Base-by-base conservation (phyloP, 176 grass and related monocot genomes). In the Neostapfia colusana region DNA sequence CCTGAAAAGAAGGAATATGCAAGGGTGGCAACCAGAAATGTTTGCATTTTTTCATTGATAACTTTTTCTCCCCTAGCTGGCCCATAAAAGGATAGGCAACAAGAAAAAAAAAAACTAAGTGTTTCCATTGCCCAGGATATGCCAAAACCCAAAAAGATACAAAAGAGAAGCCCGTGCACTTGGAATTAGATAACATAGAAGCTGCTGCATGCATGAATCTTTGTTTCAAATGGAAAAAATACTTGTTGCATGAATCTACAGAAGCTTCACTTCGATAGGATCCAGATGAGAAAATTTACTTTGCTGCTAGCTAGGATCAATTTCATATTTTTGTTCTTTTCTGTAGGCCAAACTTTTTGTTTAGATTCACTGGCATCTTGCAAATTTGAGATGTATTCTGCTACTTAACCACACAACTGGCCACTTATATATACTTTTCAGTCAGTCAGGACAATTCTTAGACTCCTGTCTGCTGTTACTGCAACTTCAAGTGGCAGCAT, bases 191-290 rank as follows among this genome's bases (percentile, higher is more conserved):
- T 77, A 77, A 13, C 13, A 72, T 51, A 69, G 0, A 23, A 69
- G 25, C 76, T 68, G 59, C 63, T 61, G 31, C 7, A 48, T 60
- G 65, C 71, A 63, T 88, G 79, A 73, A 74, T 70, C 79, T 10
- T 26, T 26, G 21, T 58, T 26, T 26, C 23, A 58, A 58, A 58
- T 13, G 55, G 21, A 10, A 56, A 58, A 26, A 58, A 58, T 26
- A 58, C 55, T 58, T 40, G 0, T 48, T 72, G 58, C 71, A 63
- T 88, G 79, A 78, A 79, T 75, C 74, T 79, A 83, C 41, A 80
- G 79, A 90, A 90, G 64, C 75, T 90, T 86, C 84, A 83, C 55
- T 38, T 44, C 36, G 37, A 18, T 37, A 87, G 72, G 72, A 78
- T 82, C 85, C 79, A 87, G 53, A 59, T 49, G 37, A 77, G 23